Percentiles rank a stretch among this genome's conserved stretches.
Evolutionary conservation across 2,329 filamentous ascomycete genomes (phyloP).

Genomic region (Trichoderma cornu-damae): DNA sequence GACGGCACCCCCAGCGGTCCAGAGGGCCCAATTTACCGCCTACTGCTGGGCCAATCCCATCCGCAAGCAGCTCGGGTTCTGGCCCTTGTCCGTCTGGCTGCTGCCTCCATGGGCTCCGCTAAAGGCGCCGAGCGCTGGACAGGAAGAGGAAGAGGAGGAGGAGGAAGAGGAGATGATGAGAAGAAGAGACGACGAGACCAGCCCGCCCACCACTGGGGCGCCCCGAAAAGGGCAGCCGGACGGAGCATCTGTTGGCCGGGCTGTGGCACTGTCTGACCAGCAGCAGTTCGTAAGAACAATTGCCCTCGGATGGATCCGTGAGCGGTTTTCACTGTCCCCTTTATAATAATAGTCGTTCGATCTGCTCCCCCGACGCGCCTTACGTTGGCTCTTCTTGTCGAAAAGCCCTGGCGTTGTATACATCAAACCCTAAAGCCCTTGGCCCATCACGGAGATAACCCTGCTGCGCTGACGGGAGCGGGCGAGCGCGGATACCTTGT

Average conservation of each 20-base stretch:
- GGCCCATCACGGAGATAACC: too few relatives aligned
- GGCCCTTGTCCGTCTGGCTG: conserved; percentile 13
- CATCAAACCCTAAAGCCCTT: conserved; percentile 3
- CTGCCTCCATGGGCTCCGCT: conserved; percentile 17
- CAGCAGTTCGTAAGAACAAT: conserved; percentile 12
- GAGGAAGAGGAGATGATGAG: too few relatives aligned
- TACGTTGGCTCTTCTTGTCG: conserved; percentile 2
- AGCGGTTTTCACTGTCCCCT: conserved; percentile 13
- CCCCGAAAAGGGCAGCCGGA: conserved; percentile 2
- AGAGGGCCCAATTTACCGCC: not conserved
- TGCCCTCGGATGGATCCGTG: conserved; percentile 3
- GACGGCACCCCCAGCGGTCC: too few relatives aligned
- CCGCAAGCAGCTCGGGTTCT: conserved; percentile 14
- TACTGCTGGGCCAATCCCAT: conserved; percentile 1
- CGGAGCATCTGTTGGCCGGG: not conserved
- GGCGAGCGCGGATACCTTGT: not conserved
- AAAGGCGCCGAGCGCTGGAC: conserved; percentile 10
- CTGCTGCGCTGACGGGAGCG: too few relatives aligned
- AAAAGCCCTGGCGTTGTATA: too few relatives aligned
- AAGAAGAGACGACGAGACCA: too few relatives aligned
- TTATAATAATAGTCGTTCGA: conserved; percentile 16
- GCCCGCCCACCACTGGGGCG: conserved; percentile 15
- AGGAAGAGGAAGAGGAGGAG: too few relatives aligned
- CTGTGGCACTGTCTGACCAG: conserved; percentile 5
- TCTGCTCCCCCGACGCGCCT: conserved; percentile 16